These are phyloP conservation scores for Diplosphaera chodatii DNA, from an alignment of 139 green algal genomes.

Conservation along the genomic window DNA sequence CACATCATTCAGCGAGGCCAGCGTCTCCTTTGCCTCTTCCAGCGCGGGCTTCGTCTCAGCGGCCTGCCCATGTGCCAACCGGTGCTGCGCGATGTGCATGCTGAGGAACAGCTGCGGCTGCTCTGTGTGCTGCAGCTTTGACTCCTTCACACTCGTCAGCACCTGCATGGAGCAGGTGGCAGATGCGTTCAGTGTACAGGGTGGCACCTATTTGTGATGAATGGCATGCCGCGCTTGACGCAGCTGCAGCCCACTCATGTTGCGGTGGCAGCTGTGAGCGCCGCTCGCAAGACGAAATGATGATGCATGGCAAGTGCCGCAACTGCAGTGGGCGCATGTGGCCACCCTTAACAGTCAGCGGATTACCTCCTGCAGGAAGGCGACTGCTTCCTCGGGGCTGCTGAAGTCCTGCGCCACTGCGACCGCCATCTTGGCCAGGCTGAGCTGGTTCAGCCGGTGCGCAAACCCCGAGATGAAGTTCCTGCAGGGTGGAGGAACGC, in stretches of 20 bases:
- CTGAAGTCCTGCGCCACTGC: not conserved
- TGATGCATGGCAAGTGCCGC: too few relatives aligned
- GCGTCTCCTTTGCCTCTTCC: constrained; percentile 63
- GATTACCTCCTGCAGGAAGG: constrained; percentile 66
- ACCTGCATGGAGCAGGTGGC: not conserved
- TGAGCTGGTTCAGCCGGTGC: constrained; percentile 88
- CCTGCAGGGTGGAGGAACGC: constrained; percentile 21
- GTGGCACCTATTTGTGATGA: too few relatives aligned
- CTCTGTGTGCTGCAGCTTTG: constrained; percentile 52
- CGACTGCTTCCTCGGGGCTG: constrained; percentile 32
- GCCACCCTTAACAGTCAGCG: too few relatives aligned
- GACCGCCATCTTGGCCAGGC: constrained; percentile 82
- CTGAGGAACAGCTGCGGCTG: constrained; percentile 85
- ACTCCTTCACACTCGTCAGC: constrained; percentile 47
- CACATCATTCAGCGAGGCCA: constrained; percentile 59
- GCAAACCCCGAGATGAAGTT: constrained; percentile 90
- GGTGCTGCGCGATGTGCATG: constrained; percentile 86
- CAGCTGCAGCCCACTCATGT: too few relatives aligned
- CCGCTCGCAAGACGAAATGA: too few relatives aligned
- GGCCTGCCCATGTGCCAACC: constrained; percentile 49
- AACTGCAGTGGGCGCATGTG: constrained; percentile 31
- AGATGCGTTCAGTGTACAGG: not conserved
- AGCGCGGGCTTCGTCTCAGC: constrained; percentile 53
- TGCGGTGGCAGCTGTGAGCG: too few relatives aligned
- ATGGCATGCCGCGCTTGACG: too few relatives aligned